Conservation (phyloP, 225 moss, liverwort and hornwort species). For the Bryum argenteum region DNA sequence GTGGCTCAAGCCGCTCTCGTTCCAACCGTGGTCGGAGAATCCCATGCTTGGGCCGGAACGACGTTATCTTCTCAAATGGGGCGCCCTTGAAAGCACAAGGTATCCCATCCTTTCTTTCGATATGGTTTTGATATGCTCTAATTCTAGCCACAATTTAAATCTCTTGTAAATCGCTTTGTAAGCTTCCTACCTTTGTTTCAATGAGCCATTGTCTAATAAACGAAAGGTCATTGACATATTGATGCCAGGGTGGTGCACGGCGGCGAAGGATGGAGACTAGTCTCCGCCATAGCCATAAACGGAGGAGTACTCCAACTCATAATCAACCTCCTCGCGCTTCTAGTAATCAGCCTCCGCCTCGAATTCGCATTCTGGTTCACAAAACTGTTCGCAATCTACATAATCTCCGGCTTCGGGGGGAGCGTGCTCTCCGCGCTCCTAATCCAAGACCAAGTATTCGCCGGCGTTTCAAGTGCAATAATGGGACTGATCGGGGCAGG, state of each 20-base stretch:
- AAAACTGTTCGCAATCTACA: constrained; percentile 41
- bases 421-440: constrained; percentile 74
- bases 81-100: constrained; percentile 50
- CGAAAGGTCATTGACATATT: too few relatives aligned
- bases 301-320: constrained; percentile 83
- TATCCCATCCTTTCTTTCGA: neutral
- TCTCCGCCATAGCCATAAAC: constrained; percentile 65
- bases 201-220: too few relatives aligned
- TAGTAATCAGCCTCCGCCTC: constrained; percentile 60
- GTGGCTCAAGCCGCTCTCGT: constrained; percentile 54
- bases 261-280: constrained; percentile 69
- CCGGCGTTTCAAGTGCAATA: constrained; percentile 77
- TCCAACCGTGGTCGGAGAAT: constrained; percentile 76
- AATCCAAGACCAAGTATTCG: constrained; percentile 58
- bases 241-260: constrained; percentile 29
- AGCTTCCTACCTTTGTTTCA: too few relatives aligned
- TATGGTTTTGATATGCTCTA: too few relatives aligned
- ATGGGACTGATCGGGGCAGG: constrained; percentile 80
- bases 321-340: constrained; percentile 65
- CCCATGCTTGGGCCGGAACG: constrained; percentile 68
- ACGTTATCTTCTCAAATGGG: constrained; percentile 46
- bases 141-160: too few relatives aligned
- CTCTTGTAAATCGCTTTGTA: too few relatives aligned
- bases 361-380: constrained; percentile 60
- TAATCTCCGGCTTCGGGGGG: constrained; percentile 76